A percentile compares a stretch with the other conserved stretches of the same genome.
phyloP scores from a whole-genome alignment of 2,329 filamentous ascomycete genomes.

The Xenoacremonium recifei region DNA sequence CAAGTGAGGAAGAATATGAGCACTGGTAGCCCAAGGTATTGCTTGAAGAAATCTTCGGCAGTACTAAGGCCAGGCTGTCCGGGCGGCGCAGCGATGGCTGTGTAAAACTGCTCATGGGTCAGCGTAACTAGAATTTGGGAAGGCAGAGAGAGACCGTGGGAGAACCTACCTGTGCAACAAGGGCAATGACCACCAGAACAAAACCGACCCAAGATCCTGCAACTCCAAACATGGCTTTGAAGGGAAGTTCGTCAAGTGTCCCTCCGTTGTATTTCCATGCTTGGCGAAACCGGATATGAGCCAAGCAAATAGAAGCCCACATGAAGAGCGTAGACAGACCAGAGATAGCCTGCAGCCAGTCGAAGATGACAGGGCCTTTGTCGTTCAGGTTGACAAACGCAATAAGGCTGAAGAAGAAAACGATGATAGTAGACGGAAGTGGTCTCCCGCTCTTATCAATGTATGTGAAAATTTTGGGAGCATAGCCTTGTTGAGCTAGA shows the following conservation, averaged over 20 bases:
- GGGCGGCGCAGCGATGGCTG: conserved; percentile 43
- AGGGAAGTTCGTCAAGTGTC: conserved; percentile 63
- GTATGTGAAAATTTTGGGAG: conserved; percentile 52
- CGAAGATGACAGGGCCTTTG: conserved; percentile 52
- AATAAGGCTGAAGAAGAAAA: conserved; percentile 46
- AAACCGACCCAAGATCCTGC: conserved; percentile 63
- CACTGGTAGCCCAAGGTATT: conserved; percentile 52
- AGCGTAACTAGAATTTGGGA: no score
- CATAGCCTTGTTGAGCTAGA: conserved; percentile 55
- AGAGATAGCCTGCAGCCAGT: conserved; percentile 64
- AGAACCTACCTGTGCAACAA: conserved; percentile 53
- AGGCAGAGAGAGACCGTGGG: no score
- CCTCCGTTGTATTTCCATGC: conserved; percentile 60
- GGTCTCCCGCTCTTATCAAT: conserved; percentile 54
- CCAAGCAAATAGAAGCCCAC: conserved; percentile 63
- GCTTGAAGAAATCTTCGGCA: conserved; percentile 52
- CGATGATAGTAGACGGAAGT: conserved; percentile 42
- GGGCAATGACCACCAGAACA: conserved; percentile 50
- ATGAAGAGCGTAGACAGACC: conserved; percentile 63
- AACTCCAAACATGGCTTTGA: conserved; percentile 58
- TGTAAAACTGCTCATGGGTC: no score
- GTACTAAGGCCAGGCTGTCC: conserved; percentile 28
- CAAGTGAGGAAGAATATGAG: conserved; percentile 52
- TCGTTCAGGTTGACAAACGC: conserved; percentile 46
- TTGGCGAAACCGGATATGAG: conserved; percentile 63